These are phyloP conservation scores for Teratosphaeria zuluensis DNA, from an alignment of 2,329 filamentous ascomycete genomes.

Conservation along the genomic window DNA sequence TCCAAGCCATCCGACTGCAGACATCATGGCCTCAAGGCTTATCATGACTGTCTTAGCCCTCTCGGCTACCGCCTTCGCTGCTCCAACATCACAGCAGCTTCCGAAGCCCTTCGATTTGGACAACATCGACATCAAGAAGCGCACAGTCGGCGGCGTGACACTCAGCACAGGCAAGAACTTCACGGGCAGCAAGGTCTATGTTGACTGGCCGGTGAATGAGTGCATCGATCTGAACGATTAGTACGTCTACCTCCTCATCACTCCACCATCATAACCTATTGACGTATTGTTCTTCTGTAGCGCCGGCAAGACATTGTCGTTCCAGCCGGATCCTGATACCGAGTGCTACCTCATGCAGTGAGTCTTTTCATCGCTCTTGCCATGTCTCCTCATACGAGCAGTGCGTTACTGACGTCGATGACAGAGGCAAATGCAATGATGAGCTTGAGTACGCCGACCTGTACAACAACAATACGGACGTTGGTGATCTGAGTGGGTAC, in stretches of 20 bases:
- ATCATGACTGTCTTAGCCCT: neutral
- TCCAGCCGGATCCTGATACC: constrained; percentile 14
- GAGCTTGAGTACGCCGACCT: constrained; percentile 6
- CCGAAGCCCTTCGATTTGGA: neutral
- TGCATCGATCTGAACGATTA: constrained; percentile 20
- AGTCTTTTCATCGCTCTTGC: constrained; percentile 1
- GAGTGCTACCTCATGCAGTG: constrained; percentile 24
- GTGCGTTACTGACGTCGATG: neutral
- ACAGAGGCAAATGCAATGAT: constrained; percentile 13
- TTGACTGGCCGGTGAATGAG: constrained; percentile 14
- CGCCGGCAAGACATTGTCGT: constrained; percentile 13
- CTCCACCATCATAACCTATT: neutral
- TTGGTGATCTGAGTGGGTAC: constrained; percentile 11
- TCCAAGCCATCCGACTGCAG: too few relatives aligned
- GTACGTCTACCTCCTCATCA: constrained; percentile 9
- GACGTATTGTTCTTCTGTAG: constrained; percentile 1
- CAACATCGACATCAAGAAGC: neutral
- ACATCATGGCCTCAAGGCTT: neutral
- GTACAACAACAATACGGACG: constrained; percentile 3
- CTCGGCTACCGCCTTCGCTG: neutral
- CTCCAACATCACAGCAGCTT: neutral
- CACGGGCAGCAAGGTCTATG: constrained; percentile 14
- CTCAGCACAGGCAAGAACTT: constrained; percentile 17
- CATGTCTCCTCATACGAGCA: neutral
- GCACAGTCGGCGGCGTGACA: constrained; percentile 20